Evolutionary conservation across 192 early-diverging fungal genomes (phyloP).

Genomic region (Backusella luteola): DNA sequence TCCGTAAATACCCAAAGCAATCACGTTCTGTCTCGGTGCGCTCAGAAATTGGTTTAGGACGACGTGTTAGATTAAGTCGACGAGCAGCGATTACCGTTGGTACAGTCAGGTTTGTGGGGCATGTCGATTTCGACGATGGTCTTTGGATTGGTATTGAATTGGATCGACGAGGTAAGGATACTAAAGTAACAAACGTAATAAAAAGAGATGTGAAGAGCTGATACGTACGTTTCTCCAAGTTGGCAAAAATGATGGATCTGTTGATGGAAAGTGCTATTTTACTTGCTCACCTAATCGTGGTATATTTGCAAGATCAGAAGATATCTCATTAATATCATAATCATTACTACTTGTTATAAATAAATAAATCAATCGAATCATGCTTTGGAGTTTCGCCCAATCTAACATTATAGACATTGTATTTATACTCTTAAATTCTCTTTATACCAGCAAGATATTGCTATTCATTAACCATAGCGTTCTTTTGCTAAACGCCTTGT

Average conservation of each 20-base stretch:
- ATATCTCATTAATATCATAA: neutral
- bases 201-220: neutral
- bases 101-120: constrained; percentile 72
- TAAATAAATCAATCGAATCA: no score
- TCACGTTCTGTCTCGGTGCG: neutral
- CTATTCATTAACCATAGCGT: no score
- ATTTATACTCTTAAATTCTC: no score
- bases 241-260: neutral
- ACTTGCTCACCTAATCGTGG: neutral
- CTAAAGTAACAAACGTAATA: neutral
- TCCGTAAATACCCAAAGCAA: constrained; percentile 1
- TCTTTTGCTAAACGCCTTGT: no score
- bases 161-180: constrained; percentile 41
- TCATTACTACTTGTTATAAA: no score
- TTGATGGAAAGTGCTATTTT: neutral
- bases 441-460: no score
- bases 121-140: constrained; percentile 75
- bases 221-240: neutral
- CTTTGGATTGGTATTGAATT: constrained; percentile 89
- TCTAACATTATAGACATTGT: no score
- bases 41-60: neutral
- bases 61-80: constrained; percentile 15
- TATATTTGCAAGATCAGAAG: neutral
- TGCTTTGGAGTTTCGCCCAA: no score
- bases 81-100: constrained; percentile 38